These are phyloP conservation scores for Neopestalotiopsis clavispora DNA, from an alignment of 2,329 filamentous ascomycete genomes.

Conservation along the genomic window DNA sequence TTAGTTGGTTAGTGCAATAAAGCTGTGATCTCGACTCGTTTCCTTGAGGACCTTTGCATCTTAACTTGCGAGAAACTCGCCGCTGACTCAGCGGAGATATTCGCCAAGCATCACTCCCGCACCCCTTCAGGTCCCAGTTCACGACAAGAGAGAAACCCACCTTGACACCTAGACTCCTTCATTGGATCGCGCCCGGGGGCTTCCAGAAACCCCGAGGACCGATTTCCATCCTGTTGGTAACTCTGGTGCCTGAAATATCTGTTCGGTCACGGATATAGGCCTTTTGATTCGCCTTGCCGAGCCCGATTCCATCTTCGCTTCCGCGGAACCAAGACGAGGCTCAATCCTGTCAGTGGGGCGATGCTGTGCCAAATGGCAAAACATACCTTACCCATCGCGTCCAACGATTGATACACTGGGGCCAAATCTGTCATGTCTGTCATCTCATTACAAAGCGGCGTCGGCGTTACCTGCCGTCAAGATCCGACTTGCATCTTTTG, in stretches of 20 bases:
- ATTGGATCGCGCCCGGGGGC: background rate
- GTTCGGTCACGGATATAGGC: background rate
- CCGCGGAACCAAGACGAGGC: background rate
- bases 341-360: background rate
- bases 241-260: background rate
- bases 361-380: background rate
- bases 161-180: background rate
- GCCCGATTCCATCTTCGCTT: background rate
- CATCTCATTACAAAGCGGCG: slow-evolving; percentile 2
- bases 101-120: background rate
- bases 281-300: background rate
- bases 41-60: background rate
- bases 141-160: background rate
- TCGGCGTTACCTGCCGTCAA: background rate
- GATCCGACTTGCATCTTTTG: background rate
- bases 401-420: background rate
- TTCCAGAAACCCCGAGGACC: background rate
- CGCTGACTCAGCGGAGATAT: background rate
- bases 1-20: background rate
- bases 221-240: background rate
- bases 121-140: background rate
- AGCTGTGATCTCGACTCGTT: background rate
- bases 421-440: background rate
- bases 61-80: background rate
- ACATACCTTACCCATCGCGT: slow-evolving; percentile 2